Base-by-base conservation (phyloP, 2,329 filamentous ascomycete species). In the Trichophyton benhamiae region DNA sequence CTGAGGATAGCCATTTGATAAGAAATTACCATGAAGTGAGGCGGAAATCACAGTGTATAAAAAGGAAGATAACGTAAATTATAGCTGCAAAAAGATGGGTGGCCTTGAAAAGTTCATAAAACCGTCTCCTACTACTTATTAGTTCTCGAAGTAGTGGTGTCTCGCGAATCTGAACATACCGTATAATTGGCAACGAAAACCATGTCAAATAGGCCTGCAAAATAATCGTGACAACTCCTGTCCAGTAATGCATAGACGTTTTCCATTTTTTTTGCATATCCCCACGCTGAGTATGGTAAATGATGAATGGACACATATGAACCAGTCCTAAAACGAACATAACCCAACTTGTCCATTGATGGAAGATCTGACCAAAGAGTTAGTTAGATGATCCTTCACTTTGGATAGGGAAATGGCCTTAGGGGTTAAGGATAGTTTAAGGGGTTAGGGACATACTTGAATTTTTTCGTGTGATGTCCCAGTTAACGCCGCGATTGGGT, bases 31-130 rank as follows among this genome's bases (percentile, higher is more conserved):
- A 83, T 1, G 81, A 82, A 1, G 79, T 77, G 11, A 85, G 72
- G 0, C 72, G 76, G 68, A 78, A 80, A 67, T 81, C 78, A 67
- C 82, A 84, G 70, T 85, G 83, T 59, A 83, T 74, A 71, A 85
- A 85, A 69, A 85, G 80, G 67, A 83, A 82, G 7, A 84, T 58
- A 17, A 84, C 71, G 65, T 85, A 85, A 1, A 83, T 65, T 2
- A 81, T 64, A 0, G 78, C 82, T 2, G 77, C 76, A 20, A 81
- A 61, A 63, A 80, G 77, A 66, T 85, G 83, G 0, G 79, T 78
- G 2, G 75, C 75, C 65, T 85, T 85, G 78, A 85, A 85, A 66
- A 83, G 81, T 64, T 86, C 83, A 67, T 85, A 85, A 65, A 73
- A 79, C 0, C 78, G 74, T 59, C 80, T 79, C 3, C 82, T 82